Conservation (phyloP, 2,329 filamentous ascomycete genomes). For the Paecilomyces variotii region DNA sequence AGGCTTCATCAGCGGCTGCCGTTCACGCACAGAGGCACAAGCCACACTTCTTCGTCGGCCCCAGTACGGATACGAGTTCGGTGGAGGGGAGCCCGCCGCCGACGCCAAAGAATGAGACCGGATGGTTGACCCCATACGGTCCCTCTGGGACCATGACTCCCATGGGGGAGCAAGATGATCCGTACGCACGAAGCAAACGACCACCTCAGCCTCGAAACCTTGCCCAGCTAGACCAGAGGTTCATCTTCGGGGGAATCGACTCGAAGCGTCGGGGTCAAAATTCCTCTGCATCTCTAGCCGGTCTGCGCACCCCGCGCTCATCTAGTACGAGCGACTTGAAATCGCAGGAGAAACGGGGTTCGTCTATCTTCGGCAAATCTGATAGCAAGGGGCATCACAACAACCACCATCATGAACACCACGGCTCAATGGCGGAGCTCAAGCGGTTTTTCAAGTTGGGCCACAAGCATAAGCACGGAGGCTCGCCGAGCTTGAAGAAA, state of each 20-base stretch:
- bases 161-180: slow-evolving; percentile 70
- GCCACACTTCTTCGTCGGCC: slow-evolving; percentile 50
- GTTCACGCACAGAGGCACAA: slow-evolving; percentile 41
- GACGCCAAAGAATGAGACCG: slow-evolving; percentile 41
- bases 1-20: slow-evolving; percentile 32
- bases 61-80: slow-evolving; percentile 47
- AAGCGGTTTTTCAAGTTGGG: slow-evolving; percentile 89
- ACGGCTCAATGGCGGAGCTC: slow-evolving; percentile 85
- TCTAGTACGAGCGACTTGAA: slow-evolving; percentile 35
- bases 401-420: slow-evolving; percentile 43
- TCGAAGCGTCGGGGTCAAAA: slow-evolving; percentile 53
- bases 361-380: slow-evolving; percentile 50
- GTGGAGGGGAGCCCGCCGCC: slow-evolving; percentile 57
- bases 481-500: slow-evolving; percentile 58
- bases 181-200: slow-evolving; percentile 75
- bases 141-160: slow-evolving; percentile 72
- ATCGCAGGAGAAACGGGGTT: slow-evolving; percentile 41
- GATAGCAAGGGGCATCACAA: slow-evolving; percentile 38
- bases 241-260: slow-evolving; percentile 74
- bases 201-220: slow-evolving; percentile 60
- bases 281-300: slow-evolving; percentile 40
- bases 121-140: slow-evolving; percentile 41
- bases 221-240: slow-evolving; percentile 66
- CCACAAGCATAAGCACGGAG: slow-evolving; percentile 50
- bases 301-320: slow-evolving; percentile 38